Base-by-base conservation (phyloP, 495 filamentous ascomycete species). In the Aspergillus cristatus region DNA sequence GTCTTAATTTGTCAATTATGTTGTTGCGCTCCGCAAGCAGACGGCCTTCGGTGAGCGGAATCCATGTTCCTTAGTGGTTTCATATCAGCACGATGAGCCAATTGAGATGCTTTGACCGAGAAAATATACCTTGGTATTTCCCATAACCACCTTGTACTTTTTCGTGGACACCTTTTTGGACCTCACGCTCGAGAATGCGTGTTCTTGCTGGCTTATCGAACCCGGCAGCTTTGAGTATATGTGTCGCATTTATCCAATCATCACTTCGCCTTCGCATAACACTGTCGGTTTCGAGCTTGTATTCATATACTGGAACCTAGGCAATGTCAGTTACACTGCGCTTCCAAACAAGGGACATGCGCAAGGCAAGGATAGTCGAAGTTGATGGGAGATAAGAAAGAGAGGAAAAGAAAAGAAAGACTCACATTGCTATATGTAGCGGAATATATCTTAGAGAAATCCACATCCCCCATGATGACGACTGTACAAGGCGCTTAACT, bases 81-180 rank as follows among this genome's bases (percentile, higher is more conserved):
- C 42, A 34, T 37, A 18, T 62, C 40, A 55, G 50, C 14, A 44
- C 17, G 18, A 32, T 10, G 16, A 34, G 28, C 16, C 15, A 35
- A 16, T 14, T 46, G 28, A 26, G 18, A 28, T 29, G 32, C 18
- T 13, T 33, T 13, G 18, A 12, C 32, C 7, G 3, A 12, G n/a
- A 36, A 24, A 37, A 28, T 10, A 31, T 47, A 85, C 88, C 88
- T 67, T 98, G 91, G 48, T 96, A 98, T 75, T 97, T 98, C 37
- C 91, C 91, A 60, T 97, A 98, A 15, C 91, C 91, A 43, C 91
- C 91, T 52, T 98, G 91, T 2, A 98, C 84, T 63, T 98, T 98
- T 62, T 97, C 90, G 62, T 98, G 91, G 7, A 80, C 70, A 7
- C 89, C 90, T 57, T 94, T 94, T 56, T 98, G 91, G 1, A 98